Evolutionary conservation across 805 yeast species (phyloP), one percentile per base, ranked within the genome.

Genomic region (Wickerhamiella bombiphila): DNA sequence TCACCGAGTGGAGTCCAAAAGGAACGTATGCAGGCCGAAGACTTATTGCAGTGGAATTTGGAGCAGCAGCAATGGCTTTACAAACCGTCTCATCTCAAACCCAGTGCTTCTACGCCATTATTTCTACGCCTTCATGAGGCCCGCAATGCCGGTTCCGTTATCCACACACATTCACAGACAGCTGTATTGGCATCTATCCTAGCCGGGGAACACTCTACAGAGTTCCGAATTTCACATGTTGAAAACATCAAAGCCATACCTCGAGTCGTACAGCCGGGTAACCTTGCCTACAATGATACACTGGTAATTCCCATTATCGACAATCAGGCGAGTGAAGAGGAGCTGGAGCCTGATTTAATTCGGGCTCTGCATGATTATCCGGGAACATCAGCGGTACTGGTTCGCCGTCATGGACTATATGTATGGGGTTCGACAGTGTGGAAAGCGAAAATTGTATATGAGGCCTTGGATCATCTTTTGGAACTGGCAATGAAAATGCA

Each of bases 1-100:
- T 93, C 96, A 0, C 96, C 97, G 3, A 80, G 93, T n/a, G 96
- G 96, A 1, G 93, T 86, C 6, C 95, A 86, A 55, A 86, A 86
- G 60, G 97, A 86, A 51, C 65, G 85, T 42, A 76, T 86, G 72
- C 59, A 67, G 29, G 93, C 94, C 3, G 67, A 69, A 44, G 82
- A 88, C 54, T 68, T 86, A 72, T 82, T 82, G 56, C 82, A 82
- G 11, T 72, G 75, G 61, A 74, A 75, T 42, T 55, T 64, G n/a
- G 61, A 66, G 3, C 64, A 69, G 5, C 60, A 65, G 35, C 64
- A 66, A 33, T 71, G 76, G 41, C 40, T 78, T 13, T 59, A 79
- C 26, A 62, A 62, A n/a, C 94, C 94, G 2, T 55, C 64, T 32
- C 57, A 59, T 9, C 75, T 69, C 57, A 85, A 82, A 55, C 93